Evolutionary conservation across 1,139 yeast genomes (phyloP).

Genomic region (Suhomyces bolitotheri): DNA sequence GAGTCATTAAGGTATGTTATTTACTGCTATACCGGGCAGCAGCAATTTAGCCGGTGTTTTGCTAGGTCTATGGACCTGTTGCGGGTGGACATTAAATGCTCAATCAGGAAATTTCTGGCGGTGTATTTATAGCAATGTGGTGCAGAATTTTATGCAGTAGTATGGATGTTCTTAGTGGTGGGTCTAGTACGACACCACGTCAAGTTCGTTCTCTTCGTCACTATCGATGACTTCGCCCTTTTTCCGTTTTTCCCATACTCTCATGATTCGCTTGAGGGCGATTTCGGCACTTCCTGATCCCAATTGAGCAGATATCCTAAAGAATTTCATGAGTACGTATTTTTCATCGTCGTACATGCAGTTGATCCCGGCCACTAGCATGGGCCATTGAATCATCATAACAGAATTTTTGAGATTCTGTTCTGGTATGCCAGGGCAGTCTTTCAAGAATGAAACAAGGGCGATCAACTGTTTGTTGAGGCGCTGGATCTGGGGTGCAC

Average conservation of each 20-base stretch:
- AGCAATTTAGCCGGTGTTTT: too few relatives aligned
- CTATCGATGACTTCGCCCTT: slow-evolving; percentile 22
- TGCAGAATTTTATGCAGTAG: background rate
- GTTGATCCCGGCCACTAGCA: slow-evolving; percentile 21
- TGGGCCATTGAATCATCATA: slow-evolving; percentile 25
- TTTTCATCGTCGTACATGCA: slow-evolving; percentile 17
- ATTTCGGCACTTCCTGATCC: slow-evolving; percentile 24
- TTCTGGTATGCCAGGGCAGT: slow-evolving; percentile 13
- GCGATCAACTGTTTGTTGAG: slow-evolving; percentile 15
- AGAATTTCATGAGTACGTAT: slow-evolving; percentile 16
- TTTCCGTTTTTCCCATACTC: slow-evolving; percentile 17
- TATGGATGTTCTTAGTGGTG: too few relatives aligned
- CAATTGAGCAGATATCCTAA: slow-evolving; percentile 14
- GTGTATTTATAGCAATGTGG: background rate
- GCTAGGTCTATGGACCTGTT: too few relatives aligned
- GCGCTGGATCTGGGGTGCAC: slow-evolving; percentile 19
- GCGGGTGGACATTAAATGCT: background rate
- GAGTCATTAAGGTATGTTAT: too few relatives aligned
- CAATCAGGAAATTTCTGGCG: slow-evolving; percentile 4
- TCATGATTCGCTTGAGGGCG: slow-evolving; percentile 15
- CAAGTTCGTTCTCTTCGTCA: slow-evolving; percentile 20
- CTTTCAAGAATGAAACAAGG: slow-evolving; percentile 14
- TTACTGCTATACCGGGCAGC: too few relatives aligned
- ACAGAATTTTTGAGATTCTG: slow-evolving; percentile 15
- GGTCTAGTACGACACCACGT: slow-evolving; percentile 20